Evolutionary conservation across 495 filamentous ascomycete genomes (phyloP), one percentile per base, ranked within the genome.

Genomic region (Penicillium egyptiacum): DNA sequence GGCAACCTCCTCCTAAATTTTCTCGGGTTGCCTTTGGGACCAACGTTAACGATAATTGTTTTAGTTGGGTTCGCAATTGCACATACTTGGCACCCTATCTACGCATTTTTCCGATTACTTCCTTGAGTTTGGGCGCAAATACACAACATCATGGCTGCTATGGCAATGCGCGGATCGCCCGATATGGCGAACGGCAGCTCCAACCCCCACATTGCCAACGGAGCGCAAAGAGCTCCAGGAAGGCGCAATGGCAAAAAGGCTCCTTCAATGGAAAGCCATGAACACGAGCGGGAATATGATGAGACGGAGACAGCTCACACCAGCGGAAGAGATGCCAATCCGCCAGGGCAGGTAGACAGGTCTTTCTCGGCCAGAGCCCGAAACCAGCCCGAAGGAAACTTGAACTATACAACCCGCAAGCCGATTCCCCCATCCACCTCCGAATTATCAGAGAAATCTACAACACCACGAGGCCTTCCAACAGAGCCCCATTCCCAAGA

Each of bases 391-490:
- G 53, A 58, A 4, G 54, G 44, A 9, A 55, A 62, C 25, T 14
- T 57, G 48, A 67, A 65, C 45, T 67, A 69, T 49, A 69, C 59
- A 11, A 61, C 61, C 16, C 58, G 55, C 41, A 59, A 66, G 14
- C 39, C 58, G 12, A 43, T 35, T 1, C 57, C 53, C 22, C 31
- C 30, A 10, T 31, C 55, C 12, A n/a, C 59, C 10, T 40, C 52
- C n/a, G 53, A 45, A 16, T 14, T 50, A 11, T 19, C 52, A 39
- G 61, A 59, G 6, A 55, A 69, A 48, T 65, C 66, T 10, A 60
- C 53, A n/a, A 67, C 61, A n/a, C 66, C 66, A 19, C 59, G 59
- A 41, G 64, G 55, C 3, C 59, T 62, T 44, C 64, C 59, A 5
- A 43, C 56, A 9, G 44, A 35, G 5, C 57, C 55, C 3, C 58